Evolutionary conservation across 1,139 yeast species (phyloP), one percentile per base, ranked within the genome.

Genomic region (Lodderomyces pseudojiufengensis): DNA sequence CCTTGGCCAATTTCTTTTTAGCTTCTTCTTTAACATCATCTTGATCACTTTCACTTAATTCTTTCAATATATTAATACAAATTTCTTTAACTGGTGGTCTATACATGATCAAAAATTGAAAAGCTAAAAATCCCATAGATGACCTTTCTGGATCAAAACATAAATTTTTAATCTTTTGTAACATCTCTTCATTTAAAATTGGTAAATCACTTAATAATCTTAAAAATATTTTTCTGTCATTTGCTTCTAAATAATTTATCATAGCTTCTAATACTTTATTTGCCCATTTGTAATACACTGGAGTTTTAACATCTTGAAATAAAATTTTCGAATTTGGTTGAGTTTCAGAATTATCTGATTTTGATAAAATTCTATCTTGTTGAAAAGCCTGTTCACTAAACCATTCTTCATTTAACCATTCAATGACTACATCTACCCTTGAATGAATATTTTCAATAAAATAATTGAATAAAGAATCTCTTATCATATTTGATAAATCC

Each of bases 401-500:
- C 95, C 97, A 94, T 57, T 94, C 98, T 58, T 92, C 98, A 50
- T 85, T 90, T 37, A 94, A 65, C 99, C 99, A 94, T 43, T 84
- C 88, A 26, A 90, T 78, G n/a, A 86, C 78, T 27, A 83, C 63
- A 43, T 86, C 95, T 11, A 90, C 72, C 28, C 92, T 66, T 9
- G 68, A 70, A 41, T 84, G 82, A 46, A 90, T 82, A 50, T 84
- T 85, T 13, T 75, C 81, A 50, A 87, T 68, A 40, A 87, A 82
- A 55, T 82, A 84, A 27, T 78, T 79, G 45, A 84, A 81, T 8
- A 94, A 63, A 10, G 87, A 76, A 11, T 74, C 77, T 45, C 97
- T 69, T 11, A 90, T 76, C 49, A 78, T 55, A 40, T 78, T 75
- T 39, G 86, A 69, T 50, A 81, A 57, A 38, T 64, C 72, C 13